These are phyloP conservation scores for Sporothrix inflata DNA, from an alignment of 2,329 filamentous ascomycete species.

Conservation along the genomic window DNA sequence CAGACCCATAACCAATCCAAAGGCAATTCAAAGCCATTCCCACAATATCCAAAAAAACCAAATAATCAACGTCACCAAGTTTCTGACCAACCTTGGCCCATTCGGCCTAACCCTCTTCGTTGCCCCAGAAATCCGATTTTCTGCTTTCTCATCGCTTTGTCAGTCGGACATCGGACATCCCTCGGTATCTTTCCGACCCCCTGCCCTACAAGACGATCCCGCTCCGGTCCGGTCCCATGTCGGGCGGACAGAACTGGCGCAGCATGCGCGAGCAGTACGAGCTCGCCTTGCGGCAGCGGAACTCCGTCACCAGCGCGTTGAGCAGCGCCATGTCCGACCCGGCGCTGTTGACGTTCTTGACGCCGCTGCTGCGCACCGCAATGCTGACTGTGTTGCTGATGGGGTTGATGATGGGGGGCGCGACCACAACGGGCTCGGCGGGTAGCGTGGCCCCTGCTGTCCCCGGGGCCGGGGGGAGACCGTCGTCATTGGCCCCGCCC, in stretches of 20 bases:
- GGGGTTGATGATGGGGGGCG: too few species aligned
- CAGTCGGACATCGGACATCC: neutral
- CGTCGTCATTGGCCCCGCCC: conserved; percentile 16
- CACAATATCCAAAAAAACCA: too few species aligned
- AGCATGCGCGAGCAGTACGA: conserved; percentile 23
- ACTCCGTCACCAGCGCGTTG: conserved; percentile 18
- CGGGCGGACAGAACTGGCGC: conserved; percentile 14
- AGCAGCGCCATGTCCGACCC: conserved; percentile 19
- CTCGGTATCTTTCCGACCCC: neutral
- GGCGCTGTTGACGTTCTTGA: neutral
- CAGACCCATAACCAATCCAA: too few species aligned
- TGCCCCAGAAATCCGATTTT: too few species aligned
- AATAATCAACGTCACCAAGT: too few species aligned
- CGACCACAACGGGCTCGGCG: neutral
- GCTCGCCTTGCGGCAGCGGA: conserved; percentile 20
- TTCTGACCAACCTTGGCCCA: too few species aligned
- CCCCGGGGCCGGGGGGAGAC: neutral
- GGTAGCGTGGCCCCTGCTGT: neutral
- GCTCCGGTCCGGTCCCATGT: neutral
- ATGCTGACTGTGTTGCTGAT: conserved; percentile 19
- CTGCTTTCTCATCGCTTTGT: conserved; percentile 10
- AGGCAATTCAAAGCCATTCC: too few species aligned
- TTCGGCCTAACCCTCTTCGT: too few species aligned
- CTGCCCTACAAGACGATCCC: neutral
- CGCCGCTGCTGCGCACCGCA: conserved; percentile 8